Evolutionary conservation across 1,284 basidiomycete species (phyloP).

Genomic region (Pseudozyma pruni): DNA sequence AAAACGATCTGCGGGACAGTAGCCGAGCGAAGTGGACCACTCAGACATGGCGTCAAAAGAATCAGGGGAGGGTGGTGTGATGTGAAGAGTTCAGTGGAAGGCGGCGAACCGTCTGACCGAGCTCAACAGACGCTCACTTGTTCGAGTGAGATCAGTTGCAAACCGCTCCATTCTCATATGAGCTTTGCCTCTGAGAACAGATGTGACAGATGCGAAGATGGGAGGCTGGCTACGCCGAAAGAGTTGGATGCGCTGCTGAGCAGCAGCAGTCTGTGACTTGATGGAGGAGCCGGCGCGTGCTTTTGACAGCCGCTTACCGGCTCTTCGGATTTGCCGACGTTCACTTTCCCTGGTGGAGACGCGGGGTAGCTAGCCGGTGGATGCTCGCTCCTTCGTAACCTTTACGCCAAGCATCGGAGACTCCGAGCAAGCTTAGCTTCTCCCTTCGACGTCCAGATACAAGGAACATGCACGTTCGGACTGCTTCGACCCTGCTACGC

Average conservation of each 20-base stretch:
- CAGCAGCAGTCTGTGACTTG: not conserved
- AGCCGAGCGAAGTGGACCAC: slow-evolving; percentile 30
- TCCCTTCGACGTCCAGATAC: not conserved
- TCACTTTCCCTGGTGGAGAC: not conserved
- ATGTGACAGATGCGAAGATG: too few species aligned
- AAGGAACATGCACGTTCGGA: slow-evolving; percentile 23
- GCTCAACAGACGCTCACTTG: not conserved
- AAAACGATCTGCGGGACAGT: slow-evolving; percentile 15
- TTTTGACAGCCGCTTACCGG: slow-evolving; percentile 12
- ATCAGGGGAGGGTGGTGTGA: not conserved
- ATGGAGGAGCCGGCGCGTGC: too few species aligned
- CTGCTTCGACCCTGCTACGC: slow-evolving; percentile 15
- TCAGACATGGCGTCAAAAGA: slow-evolving; percentile 24
- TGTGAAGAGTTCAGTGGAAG: slow-evolving; percentile 1
- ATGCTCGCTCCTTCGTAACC: slow-evolving; percentile 1
- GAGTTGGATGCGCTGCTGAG: too few species aligned
- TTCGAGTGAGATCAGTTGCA: too few species aligned
- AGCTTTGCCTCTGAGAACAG: too few species aligned
- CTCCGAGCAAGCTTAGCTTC: slow-evolving; percentile 2
- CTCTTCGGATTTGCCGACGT: slow-evolving; percentile 30
- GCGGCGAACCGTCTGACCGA: slow-evolving; percentile 1
- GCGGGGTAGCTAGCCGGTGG: not conserved
- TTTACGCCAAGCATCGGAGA: too few species aligned
- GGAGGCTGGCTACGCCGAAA: not conserved
- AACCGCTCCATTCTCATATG: too few species aligned